phyloP scores from a whole-genome alignment of 306 rosid species.

The Crataegus laevigata region DNA sequence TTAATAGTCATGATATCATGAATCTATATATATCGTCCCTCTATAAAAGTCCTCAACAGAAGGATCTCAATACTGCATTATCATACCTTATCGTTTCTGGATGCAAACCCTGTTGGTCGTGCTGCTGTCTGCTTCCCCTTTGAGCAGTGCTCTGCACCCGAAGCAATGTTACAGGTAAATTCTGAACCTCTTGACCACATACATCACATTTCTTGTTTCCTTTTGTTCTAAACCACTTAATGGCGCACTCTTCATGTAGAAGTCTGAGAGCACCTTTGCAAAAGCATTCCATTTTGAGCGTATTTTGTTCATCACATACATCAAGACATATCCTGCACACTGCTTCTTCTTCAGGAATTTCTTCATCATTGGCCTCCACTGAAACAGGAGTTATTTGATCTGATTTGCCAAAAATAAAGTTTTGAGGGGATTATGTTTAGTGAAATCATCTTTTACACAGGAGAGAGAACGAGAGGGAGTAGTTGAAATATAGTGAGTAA shows the following conservation, averaged over 20 bases:
- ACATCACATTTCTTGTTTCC: slow-evolving; percentile 89
- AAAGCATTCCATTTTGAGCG: slow-evolving; percentile 94
- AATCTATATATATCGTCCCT: neutral
- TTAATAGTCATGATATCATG: neutral
- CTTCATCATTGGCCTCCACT: slow-evolving; percentile 63
- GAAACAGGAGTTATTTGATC: slow-evolving; percentile 72
- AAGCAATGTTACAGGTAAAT: slow-evolving; percentile 88
- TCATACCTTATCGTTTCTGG: slow-evolving; percentile 63
- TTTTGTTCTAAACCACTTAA: slow-evolving; percentile 78
- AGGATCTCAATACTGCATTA: neutral
- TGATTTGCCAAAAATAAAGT: slow-evolving; percentile 19
- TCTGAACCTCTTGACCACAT: slow-evolving; percentile 75
- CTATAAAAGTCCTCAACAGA: neutral
- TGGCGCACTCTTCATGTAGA: slow-evolving; percentile 77
- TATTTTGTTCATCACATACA: slow-evolving; percentile 73
- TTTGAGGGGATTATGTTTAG: neutral
- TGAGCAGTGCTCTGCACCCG: slow-evolving; percentile 56
- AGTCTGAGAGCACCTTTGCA: slow-evolving; percentile 93
- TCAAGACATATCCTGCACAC: slow-evolving; percentile 92
- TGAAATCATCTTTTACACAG: neutral
- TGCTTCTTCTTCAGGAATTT: slow-evolving; percentile 98
- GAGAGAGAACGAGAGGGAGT: neutral
- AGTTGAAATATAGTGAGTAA: neutral
- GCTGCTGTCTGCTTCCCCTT: slow-evolving; percentile 38
- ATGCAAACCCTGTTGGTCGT: slow-evolving; percentile 35